Conservation (phyloP, 1,139 yeast species). For the Hansenula anomala region DNA sequence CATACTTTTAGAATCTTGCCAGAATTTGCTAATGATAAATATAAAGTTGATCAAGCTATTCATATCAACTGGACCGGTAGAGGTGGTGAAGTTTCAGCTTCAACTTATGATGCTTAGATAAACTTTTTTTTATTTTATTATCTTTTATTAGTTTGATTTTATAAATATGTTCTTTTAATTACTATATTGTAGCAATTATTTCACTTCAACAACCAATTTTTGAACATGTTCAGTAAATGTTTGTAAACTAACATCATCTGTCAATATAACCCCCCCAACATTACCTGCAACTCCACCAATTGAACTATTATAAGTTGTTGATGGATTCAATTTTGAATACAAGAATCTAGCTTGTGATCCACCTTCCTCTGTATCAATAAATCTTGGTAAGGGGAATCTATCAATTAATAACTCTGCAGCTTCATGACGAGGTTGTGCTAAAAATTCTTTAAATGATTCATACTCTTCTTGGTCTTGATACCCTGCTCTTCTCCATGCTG, state of each 20-base stretch:
- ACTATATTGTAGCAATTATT: not conserved
- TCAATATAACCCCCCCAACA: slow-evolving; percentile 60
- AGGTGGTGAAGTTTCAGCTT: slow-evolving; percentile 96
- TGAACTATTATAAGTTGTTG: slow-evolving; percentile 51
- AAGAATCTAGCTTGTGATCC: slow-evolving; percentile 77
- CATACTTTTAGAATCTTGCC: slow-evolving; percentile 97
- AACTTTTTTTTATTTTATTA: not conserved
- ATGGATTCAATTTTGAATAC: slow-evolving; percentile 71
- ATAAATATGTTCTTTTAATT: not conserved
- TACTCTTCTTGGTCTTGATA: slow-evolving; percentile 66
- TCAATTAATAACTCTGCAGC: slow-evolving; percentile 65
- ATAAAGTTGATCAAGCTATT: slow-evolving; percentile 78
- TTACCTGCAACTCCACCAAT: slow-evolving; percentile 24
- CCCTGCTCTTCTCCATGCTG: slow-evolving; percentile 65
- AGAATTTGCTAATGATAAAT: slow-evolving; percentile 68
- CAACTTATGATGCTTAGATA: slow-evolving; percentile 81
- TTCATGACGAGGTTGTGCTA: slow-evolving; percentile 62
- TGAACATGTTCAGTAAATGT: slow-evolving; percentile 78
- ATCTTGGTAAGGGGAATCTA: slow-evolving; percentile 69
- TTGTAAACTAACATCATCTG: slow-evolving; percentile 81
- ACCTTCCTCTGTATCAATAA: slow-evolving; percentile 70
- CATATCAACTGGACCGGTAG: slow-evolving; percentile 99
- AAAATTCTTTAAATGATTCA: slow-evolving; percentile 52
- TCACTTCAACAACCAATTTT: slow-evolving; percentile 51
- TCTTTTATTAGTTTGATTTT: not conserved